Evolutionary conservation across 2,329 filamentous ascomycete genomes (phyloP), one percentile per base, ranked within the genome.

Genomic region (Penicillium hesseltinei): DNA sequence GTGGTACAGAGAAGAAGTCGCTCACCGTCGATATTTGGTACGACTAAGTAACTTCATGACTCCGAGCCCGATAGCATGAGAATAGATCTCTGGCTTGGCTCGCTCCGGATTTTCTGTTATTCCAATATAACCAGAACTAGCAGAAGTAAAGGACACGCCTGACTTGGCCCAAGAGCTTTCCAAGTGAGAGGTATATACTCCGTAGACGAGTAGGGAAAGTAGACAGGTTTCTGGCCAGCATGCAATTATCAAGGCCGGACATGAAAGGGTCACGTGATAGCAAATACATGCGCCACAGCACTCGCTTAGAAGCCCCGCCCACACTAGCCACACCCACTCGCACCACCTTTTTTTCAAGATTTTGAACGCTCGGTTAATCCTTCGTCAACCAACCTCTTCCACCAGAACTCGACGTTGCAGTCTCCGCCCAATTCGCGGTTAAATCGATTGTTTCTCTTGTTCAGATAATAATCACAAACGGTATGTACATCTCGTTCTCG

Each of bases 401-500:
- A 66, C 64, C 63, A 85, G 90, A 88, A 96, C 91, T 91, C 85
- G 91, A 94, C 91, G 92, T 88, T 85, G 95, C 93, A 97, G 93
- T 97, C 93, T 96, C 93, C 93, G 92, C 89, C 85, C 88, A 90
- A 88, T 79, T 73, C 80, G 90, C 92, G 93, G 93, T 97, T 96
- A 96, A 97, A 96, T 89, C 87, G 93, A 97, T 97, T 97, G 93
- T 92, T 77, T 81, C 80, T 82, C 80, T 69, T 77, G 79, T 81
- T 82, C 79, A 62, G 64, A 68, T 61, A 67, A 63, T 60, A 63
- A 67, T 66, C 61, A 61, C 58, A 57, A 52, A 60, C 64, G 58
- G 68, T 74, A 69, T 58, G 69, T 69, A n/a, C 29, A 33, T 7
- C 23, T 36, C 43, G 25, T 49, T 17, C 27, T 15, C 10, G 38